These are phyloP conservation scores for Dendrobium catenatum DNA, from an alignment of 106 monocot species.

Conservation along the genomic window DNA sequence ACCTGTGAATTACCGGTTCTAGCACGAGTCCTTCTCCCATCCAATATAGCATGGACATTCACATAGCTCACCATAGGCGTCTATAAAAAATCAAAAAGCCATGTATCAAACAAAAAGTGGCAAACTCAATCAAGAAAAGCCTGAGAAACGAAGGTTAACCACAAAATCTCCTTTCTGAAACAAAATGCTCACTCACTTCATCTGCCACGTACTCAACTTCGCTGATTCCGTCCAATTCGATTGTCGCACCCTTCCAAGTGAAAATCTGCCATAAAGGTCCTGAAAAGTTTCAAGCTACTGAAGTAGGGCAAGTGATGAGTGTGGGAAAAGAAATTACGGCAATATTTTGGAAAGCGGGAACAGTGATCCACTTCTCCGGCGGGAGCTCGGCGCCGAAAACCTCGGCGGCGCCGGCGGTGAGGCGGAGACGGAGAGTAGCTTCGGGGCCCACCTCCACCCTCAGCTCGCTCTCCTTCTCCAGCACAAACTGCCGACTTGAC, in stretches of 20 bases:
- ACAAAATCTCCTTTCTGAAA: not conserved
- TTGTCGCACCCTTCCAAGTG: constrained; percentile 82
- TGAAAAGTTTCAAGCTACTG: not conserved
- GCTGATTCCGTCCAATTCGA: constrained; percentile 76
- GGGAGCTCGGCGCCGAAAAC: constrained; percentile 93
- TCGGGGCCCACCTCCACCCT: constrained; percentile 70
- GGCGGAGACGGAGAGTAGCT: constrained; percentile 53
- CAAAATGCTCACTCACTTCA: constrained; percentile 42
- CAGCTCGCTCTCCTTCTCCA: constrained; percentile 74
- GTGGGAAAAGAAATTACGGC: constrained; percentile 29
- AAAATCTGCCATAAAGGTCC: constrained; percentile 45
- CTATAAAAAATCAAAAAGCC: constrained; percentile 18
- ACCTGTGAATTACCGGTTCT: constrained; percentile 45
- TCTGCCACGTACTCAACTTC: constrained; percentile 92
- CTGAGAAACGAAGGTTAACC: not conserved
- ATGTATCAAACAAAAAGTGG: not conserved
- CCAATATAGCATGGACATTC: constrained; percentile 92
- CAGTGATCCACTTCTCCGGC: constrained; percentile 66
- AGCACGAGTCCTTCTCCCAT: constrained; percentile 47
- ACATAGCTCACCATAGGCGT: constrained; percentile 95
- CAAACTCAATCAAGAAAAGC: not conserved
- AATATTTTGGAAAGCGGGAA: constrained; percentile 70
- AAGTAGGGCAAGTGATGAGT: not conserved
- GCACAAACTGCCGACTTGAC: constrained; percentile 44
- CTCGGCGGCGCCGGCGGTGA: constrained; percentile 76